A percentile compares a stretch with the other conserved stretches of the same genome.
Evolutionary conservation across 2,329 filamentous ascomycete genomes (phyloP).

Genomic region (Cladosporium phlei): DNA sequence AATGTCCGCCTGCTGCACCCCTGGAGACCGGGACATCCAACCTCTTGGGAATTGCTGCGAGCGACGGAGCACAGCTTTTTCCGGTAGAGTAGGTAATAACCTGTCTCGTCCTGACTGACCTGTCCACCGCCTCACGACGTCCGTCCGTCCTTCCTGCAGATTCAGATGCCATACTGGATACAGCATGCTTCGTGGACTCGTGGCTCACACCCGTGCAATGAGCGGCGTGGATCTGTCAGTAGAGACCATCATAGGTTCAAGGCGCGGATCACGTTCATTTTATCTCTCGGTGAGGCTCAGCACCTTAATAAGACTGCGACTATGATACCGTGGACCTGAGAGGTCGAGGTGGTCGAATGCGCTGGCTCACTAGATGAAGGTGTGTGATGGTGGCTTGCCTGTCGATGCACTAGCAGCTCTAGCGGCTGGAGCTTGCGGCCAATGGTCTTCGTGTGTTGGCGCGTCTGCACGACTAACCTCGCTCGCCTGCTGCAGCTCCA

Average conservation of each 20-base stretch:
- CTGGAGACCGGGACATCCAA: slow-evolving; percentile 9
- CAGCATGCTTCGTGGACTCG: no score
- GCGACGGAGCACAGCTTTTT: background rate
- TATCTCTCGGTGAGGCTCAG: slow-evolving; percentile 9
- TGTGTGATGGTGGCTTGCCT: slow-evolving; percentile 8
- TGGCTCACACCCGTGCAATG: no score
- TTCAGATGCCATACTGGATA: no score
- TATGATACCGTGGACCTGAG: no score
- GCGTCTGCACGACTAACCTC: slow-evolving; percentile 12
- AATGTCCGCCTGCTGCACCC: slow-evolving; percentile 3
- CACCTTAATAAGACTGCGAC: background rate
- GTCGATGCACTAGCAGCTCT: slow-evolving; percentile 11
- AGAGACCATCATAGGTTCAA: background rate
- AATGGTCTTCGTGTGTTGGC: slow-evolving; percentile 13
- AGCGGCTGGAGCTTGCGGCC: slow-evolving; percentile 7
- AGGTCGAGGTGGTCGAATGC: no score
- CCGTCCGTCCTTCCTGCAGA: no score
- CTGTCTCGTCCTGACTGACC: no score
- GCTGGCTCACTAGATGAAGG: slow-evolving; percentile 14
- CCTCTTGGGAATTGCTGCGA: slow-evolving; percentile 1
- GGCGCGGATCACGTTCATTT: slow-evolving; percentile 5
- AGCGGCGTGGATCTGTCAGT: background rate
- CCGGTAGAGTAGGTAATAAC: no score
- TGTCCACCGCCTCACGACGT: background rate
- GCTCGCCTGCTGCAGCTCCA: slow-evolving; percentile 16